Base-by-base conservation (phyloP, 306 rosid genomes). In the Castanospermum australe region DNA sequence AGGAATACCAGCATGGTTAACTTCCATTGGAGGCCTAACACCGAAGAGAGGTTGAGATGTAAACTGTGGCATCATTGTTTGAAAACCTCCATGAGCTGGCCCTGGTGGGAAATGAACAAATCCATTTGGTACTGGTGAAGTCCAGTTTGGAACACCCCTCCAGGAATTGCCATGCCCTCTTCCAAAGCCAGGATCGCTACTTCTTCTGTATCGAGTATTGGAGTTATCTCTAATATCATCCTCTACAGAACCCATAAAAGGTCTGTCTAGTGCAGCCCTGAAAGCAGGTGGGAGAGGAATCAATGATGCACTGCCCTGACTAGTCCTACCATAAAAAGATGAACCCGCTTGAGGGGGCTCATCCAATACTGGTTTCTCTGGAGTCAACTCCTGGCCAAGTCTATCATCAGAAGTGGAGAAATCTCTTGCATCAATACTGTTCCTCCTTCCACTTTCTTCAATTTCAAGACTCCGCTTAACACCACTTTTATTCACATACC, bases 91-190 rank as follows among this genome's bases (percentile, higher is more conserved):
- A 72, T 92, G 96, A 71, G 92, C 86, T 71, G 93, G 97, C 55
- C 98, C 98, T 42, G 88, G 98, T 61, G 90, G 98, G 88, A 93
- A 96, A 77, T 96, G 99, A 79, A 90, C 90, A 84, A 91, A 91
- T 76, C 97, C 97, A 86, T 93, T 96, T 61, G 96, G 94, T 39
- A 91, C 86, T 0, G 97, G 94, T 28, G 96, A 79, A 52, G 83
- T 75, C 99, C 99, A 96, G 85, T 86, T 89, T 61, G 97, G 96
- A 67, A 89, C 88, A 64, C 92, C 97, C 86, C 99, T 96, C 99
- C 99, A 96, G 50, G 94, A 75, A 83, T 92, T 94, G 55, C 91
- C 91, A 80, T 89, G 99, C 54, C 83, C 86, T 83, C 99, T 86
- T 61, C 93, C 96, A 82, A 91, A 60, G 50, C 89, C 91, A 67